Evolutionary conservation across 768 basidiomycete species (phyloP), one percentile per base, ranked within the genome.

Genomic region (Tephrocybe sp.): DNA sequence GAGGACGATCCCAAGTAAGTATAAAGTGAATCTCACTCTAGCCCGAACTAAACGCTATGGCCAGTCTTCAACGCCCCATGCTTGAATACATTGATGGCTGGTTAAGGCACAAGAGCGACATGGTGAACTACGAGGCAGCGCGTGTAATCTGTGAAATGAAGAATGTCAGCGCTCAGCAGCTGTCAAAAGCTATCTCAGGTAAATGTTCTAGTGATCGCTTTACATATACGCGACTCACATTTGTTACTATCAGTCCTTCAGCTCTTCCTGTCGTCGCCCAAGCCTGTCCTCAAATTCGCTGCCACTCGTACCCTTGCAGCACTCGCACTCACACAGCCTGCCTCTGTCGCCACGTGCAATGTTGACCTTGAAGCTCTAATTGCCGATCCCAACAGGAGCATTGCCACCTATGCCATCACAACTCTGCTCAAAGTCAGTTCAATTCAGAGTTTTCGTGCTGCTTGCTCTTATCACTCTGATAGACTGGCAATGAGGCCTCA

Each of bases 101-200:
- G 86, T 75, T 98, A 53, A 85, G 94, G 52, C 97, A 99, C 73
- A 99, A 99, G 77, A 97, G 93, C 60, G 97, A 99, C 67, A 99
- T 98, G 96, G 97, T 99, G 64, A 98, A 98, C 72, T 90, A 94
- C 55, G 97, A 99, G 68, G 97, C 97, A 18, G 96, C 97, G 3
- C 88, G 97, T 38, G 95, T 86, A 6, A 96, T 99, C 56, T 98
- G 95, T 67, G 96, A 98, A 67, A 91, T 96, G 90, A 90, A 86
- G 69, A 84, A 86, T 54, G 88, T 93, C 24, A 78, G 85, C 23
- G 66, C 85, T 7, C 68, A 80, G 4, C 93, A 98, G 61, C 73
- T 98, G 46, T 84, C 85, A 21, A 87, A 93, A 61, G 80, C 97
- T 0, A 93, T 99, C 54, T 84, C 93, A 48, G 93, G 95, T 93